Base-by-base conservation (phyloP, 2,329 filamentous ascomycete species). In the Cephalotrichum gorgonifer region DNA sequence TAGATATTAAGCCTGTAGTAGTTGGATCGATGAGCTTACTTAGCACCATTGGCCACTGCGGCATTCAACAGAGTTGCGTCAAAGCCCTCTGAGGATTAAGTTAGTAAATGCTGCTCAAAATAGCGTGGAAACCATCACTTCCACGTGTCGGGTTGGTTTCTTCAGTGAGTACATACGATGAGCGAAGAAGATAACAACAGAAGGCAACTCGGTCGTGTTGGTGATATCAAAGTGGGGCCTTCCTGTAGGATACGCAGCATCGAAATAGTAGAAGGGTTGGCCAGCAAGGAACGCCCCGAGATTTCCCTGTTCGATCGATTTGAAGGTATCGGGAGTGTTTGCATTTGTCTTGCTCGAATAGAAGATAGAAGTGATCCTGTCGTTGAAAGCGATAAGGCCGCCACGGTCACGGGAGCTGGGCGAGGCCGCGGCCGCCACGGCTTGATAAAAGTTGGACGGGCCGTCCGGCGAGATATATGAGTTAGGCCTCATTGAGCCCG, bases 301-400 rank as follows among this genome's bases (percentile, higher is more conserved):
- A 52, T 72, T 72, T 2, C 79, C 76, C 54, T 70, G 68, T 62
- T 84, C 79, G 14, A 64, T 65, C 1, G 73, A 70, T 57, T 71
- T 74, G 69, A 84, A 84, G 7, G 79, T 79, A 56, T 83, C 79
- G 44, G 82, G 66, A 2, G 73, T 69, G 62, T 83, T 83, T 45
- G 79, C 77, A 55, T 82, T 76, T 28, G 73, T 78, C 64, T 84
- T 84, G 47, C 75, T 76, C 4, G 68, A 75, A 62, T 76, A 83
- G 56, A 73, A 80, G 17, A 77, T 74, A 20, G 60, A 59, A 48
- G 70, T 71, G 54, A 83, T 81, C 50, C 78, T 74, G 60, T 83
- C 79, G 57, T 82, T 83, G 50, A 83, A 62, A 2, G 76, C 75
- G 20, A 82, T 69, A 71, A 84, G 74, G 15, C 74, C 69, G 38